Conservation (phyloP, 225 moss, liverwort and hornwort genomes). For the Ulota crispa region DNA sequence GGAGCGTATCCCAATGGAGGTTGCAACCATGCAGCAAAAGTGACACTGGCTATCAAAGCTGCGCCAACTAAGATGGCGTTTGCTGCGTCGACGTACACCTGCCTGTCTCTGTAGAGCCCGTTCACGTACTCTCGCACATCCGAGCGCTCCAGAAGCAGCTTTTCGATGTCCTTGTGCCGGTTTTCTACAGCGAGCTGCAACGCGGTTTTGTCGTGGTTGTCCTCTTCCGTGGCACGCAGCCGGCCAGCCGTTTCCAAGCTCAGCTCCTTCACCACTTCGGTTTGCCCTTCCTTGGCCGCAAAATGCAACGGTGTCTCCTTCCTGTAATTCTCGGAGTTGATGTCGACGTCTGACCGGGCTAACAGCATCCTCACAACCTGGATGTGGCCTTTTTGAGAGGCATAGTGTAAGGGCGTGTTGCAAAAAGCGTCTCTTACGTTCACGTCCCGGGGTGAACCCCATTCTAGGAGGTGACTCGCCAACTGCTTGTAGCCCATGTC, state of each 20-base stretch:
- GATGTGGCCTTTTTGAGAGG: conserved; percentile 27
- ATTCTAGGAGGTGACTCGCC: conserved; percentile 27
- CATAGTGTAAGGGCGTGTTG: conserved; percentile 40
- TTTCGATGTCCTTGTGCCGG: conserved; percentile 41
- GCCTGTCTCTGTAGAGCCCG: conserved; percentile 44
- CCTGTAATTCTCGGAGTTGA: conserved; percentile 38
- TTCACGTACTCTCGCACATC: conserved; percentile 50
- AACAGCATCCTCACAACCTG: conserved; percentile 36
- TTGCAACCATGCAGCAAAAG: conserved; percentile 52
- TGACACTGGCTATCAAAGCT: conserved; percentile 45
- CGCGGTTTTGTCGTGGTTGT: conserved; percentile 33
- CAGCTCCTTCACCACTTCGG: conserved; percentile 42
- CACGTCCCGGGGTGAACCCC: conserved; percentile 25
- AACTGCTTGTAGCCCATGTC: conserved; percentile 35
- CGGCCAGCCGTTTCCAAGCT: conserved; percentile 37
- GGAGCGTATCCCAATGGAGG: conserved; percentile 38
- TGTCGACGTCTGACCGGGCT: conserved; percentile 20
- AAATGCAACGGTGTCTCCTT: conserved; percentile 45
- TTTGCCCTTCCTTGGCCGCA: conserved; percentile 34
- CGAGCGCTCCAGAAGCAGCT: conserved; percentile 41
- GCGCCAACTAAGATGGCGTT: conserved; percentile 52
- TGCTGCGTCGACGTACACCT: conserved; percentile 48
- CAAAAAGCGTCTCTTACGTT: conserved; percentile 19
- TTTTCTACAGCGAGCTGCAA: conserved; percentile 49
- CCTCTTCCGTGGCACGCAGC: conserved; percentile 37